Evolutionary conservation across 352 stramenopile genomes (phyloP).

Genomic region (Globisporangium takayamanum): DNA sequence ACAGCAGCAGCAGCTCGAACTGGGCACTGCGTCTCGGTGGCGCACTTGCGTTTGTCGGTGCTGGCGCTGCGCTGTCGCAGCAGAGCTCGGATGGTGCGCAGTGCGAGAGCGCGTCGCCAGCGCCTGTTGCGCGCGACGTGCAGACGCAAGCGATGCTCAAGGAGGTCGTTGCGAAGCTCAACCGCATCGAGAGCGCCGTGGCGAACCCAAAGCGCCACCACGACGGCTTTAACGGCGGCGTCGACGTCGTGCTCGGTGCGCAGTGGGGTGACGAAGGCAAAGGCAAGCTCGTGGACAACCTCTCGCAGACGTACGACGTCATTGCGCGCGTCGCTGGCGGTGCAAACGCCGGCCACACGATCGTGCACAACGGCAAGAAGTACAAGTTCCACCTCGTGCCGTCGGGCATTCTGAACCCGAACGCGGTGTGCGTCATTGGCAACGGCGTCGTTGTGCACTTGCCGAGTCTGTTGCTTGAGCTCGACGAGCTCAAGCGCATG

Average conservation of each 20-base stretch:
- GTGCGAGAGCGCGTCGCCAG: slow-evolving; percentile 24
- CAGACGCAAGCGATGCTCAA: slow-evolving; percentile 68
- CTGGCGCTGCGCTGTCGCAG: slow-evolving; percentile 7
- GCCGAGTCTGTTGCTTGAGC: slow-evolving; percentile 93
- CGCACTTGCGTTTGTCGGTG: slow-evolving; percentile 23
- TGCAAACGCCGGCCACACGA: slow-evolving; percentile 98
- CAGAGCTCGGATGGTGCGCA: slow-evolving; percentile 5
- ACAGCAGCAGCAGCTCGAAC: slow-evolving; percentile 7
- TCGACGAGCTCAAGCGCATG: slow-evolving; percentile 87
- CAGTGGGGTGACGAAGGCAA: slow-evolving; percentile 99
- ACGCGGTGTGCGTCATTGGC: slow-evolving; percentile 95
- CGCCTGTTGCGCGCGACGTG: slow-evolving; percentile 39
- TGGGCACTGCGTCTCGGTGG: slow-evolving; percentile 24
- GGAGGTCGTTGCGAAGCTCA: slow-evolving; percentile 81
- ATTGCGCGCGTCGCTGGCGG: slow-evolving; percentile 95
- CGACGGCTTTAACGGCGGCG: slow-evolving; percentile 57
- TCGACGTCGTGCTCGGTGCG: slow-evolving; percentile 94
- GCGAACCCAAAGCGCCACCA: slow-evolving; percentile 72
- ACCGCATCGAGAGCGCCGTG: slow-evolving; percentile 81
- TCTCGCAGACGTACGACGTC: slow-evolving; percentile 94
- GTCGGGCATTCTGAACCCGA: slow-evolving; percentile 95
- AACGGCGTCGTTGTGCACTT: slow-evolving; percentile 99
- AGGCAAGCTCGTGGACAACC: slow-evolving; percentile 96
- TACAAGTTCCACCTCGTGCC: slow-evolving; percentile 99
- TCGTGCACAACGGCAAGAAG: slow-evolving; percentile 97